Evolutionary conservation across 768 basidiomycete species (phyloP).

Genomic region (Boletus insuetus): DNA sequence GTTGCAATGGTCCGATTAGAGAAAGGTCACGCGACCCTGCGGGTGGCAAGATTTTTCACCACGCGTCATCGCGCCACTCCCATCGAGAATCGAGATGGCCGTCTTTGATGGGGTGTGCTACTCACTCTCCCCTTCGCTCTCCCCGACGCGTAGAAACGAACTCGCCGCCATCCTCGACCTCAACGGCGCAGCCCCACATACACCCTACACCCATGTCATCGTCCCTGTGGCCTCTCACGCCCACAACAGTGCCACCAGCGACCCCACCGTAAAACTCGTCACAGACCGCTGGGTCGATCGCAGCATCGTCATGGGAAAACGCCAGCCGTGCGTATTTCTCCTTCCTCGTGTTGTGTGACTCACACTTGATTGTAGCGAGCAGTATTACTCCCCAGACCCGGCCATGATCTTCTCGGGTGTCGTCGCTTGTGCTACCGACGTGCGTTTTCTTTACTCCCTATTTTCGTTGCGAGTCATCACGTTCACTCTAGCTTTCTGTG

Average conservation of each 20-base stretch:
- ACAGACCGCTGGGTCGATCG: conserved; percentile 72
- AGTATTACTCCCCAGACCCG: conserved; percentile 75
- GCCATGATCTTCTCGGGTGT: conserved; percentile 81
- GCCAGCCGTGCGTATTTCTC: conserved; percentile 50
- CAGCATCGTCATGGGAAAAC: conserved; percentile 52
- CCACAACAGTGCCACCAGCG: conserved; percentile 32
- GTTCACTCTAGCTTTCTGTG: conserved; percentile 45
- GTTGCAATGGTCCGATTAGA: too few species aligned
- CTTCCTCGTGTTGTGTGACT: background rate
- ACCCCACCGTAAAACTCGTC: conserved; percentile 34
- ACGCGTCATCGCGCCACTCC: too few species aligned
- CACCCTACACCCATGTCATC: conserved; percentile 52
- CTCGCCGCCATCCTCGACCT: conserved; percentile 46
- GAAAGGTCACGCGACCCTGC: too few species aligned
- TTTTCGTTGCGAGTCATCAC: background rate
- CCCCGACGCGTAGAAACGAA: conserved; percentile 39
- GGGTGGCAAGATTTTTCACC: too few species aligned
- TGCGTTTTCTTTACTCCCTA: conserved; percentile 28
- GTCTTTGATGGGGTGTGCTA: conserved; percentile 46
- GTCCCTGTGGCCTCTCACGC: conserved; percentile 51
- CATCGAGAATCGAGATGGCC: conserved; percentile 20
- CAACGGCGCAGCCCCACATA: conserved; percentile 51
- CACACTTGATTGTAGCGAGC: conserved; percentile 34
- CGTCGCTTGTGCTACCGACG: conserved; percentile 68
- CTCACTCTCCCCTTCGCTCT: conserved; percentile 49